Conservation (phyloP, 805 yeast species). For the Wickerhamiella hasegawae region DNA sequence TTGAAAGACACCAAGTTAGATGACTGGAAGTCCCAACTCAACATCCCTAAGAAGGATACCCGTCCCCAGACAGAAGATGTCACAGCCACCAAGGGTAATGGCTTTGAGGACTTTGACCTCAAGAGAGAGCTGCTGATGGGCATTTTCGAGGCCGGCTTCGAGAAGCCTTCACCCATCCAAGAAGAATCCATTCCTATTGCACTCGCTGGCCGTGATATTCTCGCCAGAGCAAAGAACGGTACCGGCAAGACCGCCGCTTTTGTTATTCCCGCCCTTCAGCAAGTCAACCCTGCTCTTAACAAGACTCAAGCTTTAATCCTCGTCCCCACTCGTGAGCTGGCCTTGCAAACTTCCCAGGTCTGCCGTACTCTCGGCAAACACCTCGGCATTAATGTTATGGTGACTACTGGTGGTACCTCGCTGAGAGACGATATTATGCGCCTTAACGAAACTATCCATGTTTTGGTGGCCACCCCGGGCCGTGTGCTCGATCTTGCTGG, state of each 20-base stretch:
- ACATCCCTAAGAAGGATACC: slow-evolving; percentile 70
- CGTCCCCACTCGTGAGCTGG: slow-evolving; percentile 96
- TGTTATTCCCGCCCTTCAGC: slow-evolving; percentile 83
- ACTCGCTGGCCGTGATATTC: slow-evolving; percentile 82
- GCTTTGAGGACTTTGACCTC: slow-evolving; percentile 82
- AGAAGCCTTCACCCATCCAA: slow-evolving; percentile 94
- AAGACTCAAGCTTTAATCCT: slow-evolving; percentile 84
- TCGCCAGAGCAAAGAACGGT: slow-evolving; percentile 97
- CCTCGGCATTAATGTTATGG: slow-evolving; percentile 85
- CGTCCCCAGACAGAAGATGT: slow-evolving; percentile 97
- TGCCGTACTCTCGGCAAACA: slow-evolving; percentile 93
- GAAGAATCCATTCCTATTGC: slow-evolving; percentile 96
- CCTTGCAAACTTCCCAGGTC: slow-evolving; percentile 93
- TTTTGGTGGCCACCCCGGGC: slow-evolving; percentile 95
- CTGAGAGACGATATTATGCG: slow-evolving; percentile 88
- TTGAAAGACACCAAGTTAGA: slow-evolving; percentile 1
- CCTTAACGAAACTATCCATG: slow-evolving; percentile 82
- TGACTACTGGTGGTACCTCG: slow-evolving; percentile 94
- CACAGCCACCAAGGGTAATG: slow-evolving; percentile 71
- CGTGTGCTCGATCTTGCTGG: slow-evolving; percentile 89
- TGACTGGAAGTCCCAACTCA: slow-evolving; percentile 60
- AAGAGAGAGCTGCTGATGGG: slow-evolving; percentile 95
- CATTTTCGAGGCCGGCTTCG: slow-evolving; percentile 96
- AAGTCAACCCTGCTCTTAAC: slow-evolving; percentile 65
- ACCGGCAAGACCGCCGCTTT: slow-evolving; percentile 98